Base-by-base conservation (phyloP, 2,329 filamentous ascomycete genomes). In the Fusarium concolor region DNA sequence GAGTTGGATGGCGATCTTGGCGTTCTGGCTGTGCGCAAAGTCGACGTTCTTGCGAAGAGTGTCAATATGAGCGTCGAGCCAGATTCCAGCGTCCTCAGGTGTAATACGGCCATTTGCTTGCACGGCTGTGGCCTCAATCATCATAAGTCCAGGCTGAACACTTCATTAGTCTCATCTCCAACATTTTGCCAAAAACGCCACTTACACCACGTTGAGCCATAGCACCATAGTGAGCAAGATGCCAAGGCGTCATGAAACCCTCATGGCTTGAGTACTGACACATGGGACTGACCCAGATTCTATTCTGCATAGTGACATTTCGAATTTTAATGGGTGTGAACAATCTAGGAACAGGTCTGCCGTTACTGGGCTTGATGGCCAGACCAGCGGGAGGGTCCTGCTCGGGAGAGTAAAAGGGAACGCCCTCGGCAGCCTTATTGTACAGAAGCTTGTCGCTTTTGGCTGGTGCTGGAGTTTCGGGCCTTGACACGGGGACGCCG, bases 151-250 rank as follows among this genome's bases (percentile, higher is more conserved):
- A 0, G 92, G 74, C 75, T 76, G 8, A 35, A 11, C 11, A 14
- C 2, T 12, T 35, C 15, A 35, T 69, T 20, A 65, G 55, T 43
- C 5, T 28, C 20, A 14, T 86, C 15, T 17, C n/a, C 11, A 31
- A 35, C 3, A 17, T 9, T 11, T 38, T 15, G 1, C 2, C 2
- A 11, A 4, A 43, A 43, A 15, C n/a, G 64, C 71, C 39, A 76
- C 75, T 71, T 70, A 78, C 89, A 1, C 91, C 91, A 4, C 91
- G 88, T 71, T 88, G 85, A 26, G 90, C 82, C 67, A 94, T 92
- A 20, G 90, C 90, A 18, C 92, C 91, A 29, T 93, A 82, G 71
- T 94, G 92, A 3, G 91, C 87, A 35, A 90, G 77, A 75, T 94
- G 91, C 90, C 90, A 94, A 62, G 86, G 80, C 0, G 89, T 92